phyloP scores from a whole-genome alignment of 2,329 filamentous ascomycete species.

The Alternaria sp. region DNA sequence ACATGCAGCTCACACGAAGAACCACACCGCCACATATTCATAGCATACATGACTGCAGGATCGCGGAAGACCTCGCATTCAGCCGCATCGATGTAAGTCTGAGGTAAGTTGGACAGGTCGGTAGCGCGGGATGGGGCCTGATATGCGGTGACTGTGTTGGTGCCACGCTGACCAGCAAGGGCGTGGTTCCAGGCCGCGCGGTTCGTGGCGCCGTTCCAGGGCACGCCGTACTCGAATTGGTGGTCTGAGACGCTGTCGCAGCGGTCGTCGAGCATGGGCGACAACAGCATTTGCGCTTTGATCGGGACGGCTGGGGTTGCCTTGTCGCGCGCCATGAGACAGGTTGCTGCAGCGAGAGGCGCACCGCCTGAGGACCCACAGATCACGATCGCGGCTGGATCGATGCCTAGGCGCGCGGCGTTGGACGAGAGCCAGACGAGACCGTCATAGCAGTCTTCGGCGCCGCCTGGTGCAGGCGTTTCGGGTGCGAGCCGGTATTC shows the following conservation, averaged over 20 bases:
- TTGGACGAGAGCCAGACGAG: slow-evolving; percentile 20
- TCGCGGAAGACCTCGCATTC: slow-evolving; percentile 32
- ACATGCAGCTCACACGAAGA: slow-evolving; percentile 26
- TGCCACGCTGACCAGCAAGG: slow-evolving; percentile 11
- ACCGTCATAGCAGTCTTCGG: slow-evolving; percentile 22
- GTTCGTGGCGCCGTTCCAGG: slow-evolving; percentile 10
- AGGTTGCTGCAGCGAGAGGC: slow-evolving; percentile 14
- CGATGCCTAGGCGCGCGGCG: slow-evolving; percentile 16
- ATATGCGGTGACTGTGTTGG: slow-evolving; percentile 14
- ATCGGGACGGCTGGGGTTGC: slow-evolving; percentile 5
- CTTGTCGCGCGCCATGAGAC: slow-evolving; percentile 21
- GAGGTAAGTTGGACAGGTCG: slow-evolving; percentile 20
- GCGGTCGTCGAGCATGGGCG: slow-evolving; percentile 22
- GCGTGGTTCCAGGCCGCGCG: slow-evolving; percentile 18
- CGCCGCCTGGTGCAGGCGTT: slow-evolving; percentile 16
- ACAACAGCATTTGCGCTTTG: slow-evolving; percentile 21
- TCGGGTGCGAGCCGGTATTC: slow-evolving; percentile 25
- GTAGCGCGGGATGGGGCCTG: slow-evolving; percentile 17
- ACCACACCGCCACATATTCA: slow-evolving; percentile 23
- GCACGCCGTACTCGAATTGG: slow-evolving; percentile 23
- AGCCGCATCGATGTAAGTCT: slow-evolving; percentile 23
- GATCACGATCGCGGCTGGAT: slow-evolving; percentile 20
- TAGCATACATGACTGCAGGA: slow-evolving; percentile 18
- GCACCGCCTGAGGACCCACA: slow-evolving; percentile 18
- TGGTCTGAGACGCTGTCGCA: slow-evolving; percentile 21